Conservation (phyloP, 495 filamentous ascomycete species). For the Aspergillus affinis region DNA sequence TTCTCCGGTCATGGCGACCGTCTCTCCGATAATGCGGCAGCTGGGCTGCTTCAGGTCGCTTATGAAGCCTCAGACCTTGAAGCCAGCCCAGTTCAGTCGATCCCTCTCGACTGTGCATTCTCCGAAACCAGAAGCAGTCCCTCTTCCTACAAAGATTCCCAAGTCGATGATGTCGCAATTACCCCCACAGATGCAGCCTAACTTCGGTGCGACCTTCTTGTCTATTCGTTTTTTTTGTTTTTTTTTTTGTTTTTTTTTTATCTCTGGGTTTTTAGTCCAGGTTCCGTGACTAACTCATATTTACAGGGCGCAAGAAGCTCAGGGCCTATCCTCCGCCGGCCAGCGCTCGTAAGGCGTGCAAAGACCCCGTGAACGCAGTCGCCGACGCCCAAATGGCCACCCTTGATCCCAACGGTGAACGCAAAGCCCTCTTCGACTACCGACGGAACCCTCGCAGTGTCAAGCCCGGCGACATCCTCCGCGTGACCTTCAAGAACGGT, state of each 20-base stretch:
- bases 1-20: constrained; percentile 53
- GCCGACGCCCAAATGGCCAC: constrained; percentile 61
- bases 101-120: constrained; percentile 43
- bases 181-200: constrained; percentile 36
- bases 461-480: constrained; percentile 83
- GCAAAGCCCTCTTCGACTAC: constrained; percentile 74
- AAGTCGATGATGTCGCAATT: constrained; percentile 44
- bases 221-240: not conserved
- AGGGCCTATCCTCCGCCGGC: constrained; percentile 55
- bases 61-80: constrained; percentile 40
- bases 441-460: constrained; percentile 71
- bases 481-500: constrained; percentile 75
- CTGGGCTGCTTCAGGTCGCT: constrained; percentile 66
- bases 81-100: constrained; percentile 43
- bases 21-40: constrained; percentile 59
- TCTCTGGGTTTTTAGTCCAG: not conserved
- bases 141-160: constrained; percentile 44
- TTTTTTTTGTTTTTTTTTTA: too few species aligned
- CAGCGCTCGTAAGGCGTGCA: constrained; percentile 42
- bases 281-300: constrained; percentile 19
- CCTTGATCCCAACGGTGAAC: constrained; percentile 82
- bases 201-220: constrained; percentile 28
- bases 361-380: constrained; percentile 62
- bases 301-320: constrained; percentile 43
- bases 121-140: constrained; percentile 32